Conservation (phyloP, 305 asterid species). For the Nicotiana rustica region DNA sequence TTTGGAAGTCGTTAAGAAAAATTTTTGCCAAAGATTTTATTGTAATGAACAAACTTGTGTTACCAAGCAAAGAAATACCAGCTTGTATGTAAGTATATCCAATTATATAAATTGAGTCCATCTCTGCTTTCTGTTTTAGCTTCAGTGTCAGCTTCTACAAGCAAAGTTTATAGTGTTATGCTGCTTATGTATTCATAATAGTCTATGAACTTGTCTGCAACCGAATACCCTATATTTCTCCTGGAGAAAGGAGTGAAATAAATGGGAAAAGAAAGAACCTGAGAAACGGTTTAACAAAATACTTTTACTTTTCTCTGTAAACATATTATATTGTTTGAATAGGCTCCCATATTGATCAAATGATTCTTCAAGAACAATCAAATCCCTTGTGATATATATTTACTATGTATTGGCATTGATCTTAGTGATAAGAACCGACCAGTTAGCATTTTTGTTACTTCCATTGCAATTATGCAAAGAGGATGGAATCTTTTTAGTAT, state of each 20-base stretch:
- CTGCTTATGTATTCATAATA: background rate
- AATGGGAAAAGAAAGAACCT: background rate
- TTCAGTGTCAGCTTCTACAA: constrained; percentile 6
- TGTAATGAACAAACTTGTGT: constrained; percentile 3
- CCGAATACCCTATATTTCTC: background rate
- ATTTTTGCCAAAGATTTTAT: background rate
- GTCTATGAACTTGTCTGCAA: background rate
- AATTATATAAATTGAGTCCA: constrained; percentile 21
- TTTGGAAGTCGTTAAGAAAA: background rate
- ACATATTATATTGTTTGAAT: background rate
- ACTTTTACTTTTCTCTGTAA: constrained; percentile 9
- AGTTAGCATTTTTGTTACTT: background rate
- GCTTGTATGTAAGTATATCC: constrained; percentile 28
- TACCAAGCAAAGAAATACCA: constrained; percentile 13
- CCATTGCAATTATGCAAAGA: background rate
- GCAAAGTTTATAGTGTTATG: background rate
- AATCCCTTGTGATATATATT: background rate
- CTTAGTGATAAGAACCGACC: constrained; percentile 4
- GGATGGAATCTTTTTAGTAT: background rate
- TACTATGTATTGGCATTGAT: background rate
- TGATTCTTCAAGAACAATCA: background rate
- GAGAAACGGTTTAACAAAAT: background rate
- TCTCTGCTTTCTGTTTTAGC: background rate
- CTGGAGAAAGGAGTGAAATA: background rate
- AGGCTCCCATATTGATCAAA: background rate